phyloP scores from a whole-genome alignment of 192 early-diverging fungal genomes.

The Podochytrium sp. region DNA sequence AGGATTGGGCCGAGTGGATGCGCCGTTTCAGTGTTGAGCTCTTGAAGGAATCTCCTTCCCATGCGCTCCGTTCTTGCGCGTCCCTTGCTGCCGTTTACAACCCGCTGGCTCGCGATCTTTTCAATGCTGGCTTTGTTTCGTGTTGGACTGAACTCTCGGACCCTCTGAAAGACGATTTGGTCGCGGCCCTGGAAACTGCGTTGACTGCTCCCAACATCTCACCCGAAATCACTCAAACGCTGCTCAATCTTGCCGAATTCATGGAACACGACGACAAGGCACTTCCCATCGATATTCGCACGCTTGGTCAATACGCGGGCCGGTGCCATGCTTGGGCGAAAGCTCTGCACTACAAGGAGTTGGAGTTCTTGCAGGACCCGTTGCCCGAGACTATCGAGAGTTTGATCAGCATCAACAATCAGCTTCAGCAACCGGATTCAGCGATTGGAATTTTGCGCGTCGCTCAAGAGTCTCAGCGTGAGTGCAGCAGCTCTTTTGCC shows the following conservation, averaged over 20 bases:
- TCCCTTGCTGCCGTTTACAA: constrained; percentile 78
- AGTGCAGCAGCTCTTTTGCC: background rate
- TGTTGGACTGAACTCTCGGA: constrained; percentile 94
- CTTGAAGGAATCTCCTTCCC: constrained; percentile 94
- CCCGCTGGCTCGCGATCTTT: constrained; percentile 83
- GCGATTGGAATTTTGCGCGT: constrained; percentile 92
- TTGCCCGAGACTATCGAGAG: constrained; percentile 85
- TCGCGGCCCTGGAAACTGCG: constrained; percentile 78
- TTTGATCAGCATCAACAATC: constrained; percentile 92
- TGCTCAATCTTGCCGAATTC: constrained; percentile 94
- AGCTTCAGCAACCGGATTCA: constrained; percentile 94
- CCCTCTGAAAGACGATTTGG: constrained; percentile 88
- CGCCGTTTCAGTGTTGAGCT: constrained; percentile 86
- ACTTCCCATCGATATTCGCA: constrained; percentile 89
- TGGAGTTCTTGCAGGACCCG: constrained; percentile 86
- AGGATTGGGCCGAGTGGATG: constrained; percentile 98
- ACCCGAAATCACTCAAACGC: constrained; percentile 87
- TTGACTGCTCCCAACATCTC: constrained; percentile 81
- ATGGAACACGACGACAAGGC: constrained; percentile 99
- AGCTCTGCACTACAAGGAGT: constrained; percentile 97
- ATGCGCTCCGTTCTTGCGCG: constrained; percentile 89
- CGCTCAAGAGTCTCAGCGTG: constrained; percentile 72
- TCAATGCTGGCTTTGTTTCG: constrained; percentile 96
- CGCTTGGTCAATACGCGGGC: constrained; percentile 84
- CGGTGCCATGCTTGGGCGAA: constrained; percentile 96